Base-by-base conservation (phyloP, 768 basidiomycete species). In the Macrocybe gigantea region DNA sequence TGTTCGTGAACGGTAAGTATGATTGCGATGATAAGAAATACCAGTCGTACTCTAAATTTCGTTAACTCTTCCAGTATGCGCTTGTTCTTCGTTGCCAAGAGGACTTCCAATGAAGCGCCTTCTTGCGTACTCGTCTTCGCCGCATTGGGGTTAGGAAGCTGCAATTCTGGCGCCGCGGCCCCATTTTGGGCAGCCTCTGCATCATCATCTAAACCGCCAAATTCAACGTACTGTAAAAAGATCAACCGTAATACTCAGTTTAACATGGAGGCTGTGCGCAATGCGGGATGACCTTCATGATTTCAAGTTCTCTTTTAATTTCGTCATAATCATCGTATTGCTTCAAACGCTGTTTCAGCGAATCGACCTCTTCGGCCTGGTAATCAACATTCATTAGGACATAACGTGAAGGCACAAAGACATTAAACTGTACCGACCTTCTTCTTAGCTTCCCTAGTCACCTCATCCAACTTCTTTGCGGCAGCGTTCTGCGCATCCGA, bases 291-390 rank as follows among this genome's bases (percentile, higher is more conserved):
- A 90, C 96, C 82, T 99, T 97, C 91, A 98, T 90, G 54, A 99
- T 98, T 60, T 93, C 93, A 30, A 99, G 75, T 63, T 99, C 96
- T 29, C 96, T 85, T 70, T 98, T 98, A 60, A 98, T 83, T 68
- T 98, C 94, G 58, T 98, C 95, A 58, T 99, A 98, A 64, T 99
- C 93, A 11, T 64, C 64, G 51, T 85, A 89, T 53, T 79, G 80
- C 57, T 79, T 82, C 34, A 98, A 68, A 54, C 82, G 83, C 33
- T 70, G 66, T 60, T 78, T 83, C 2, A 94, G 71, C 41, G 74
- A 74, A 11, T 86, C 85, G 5, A 85, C 70, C 65, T 96, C 93
- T 2, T 62, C 62, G 3, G 62, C 66, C 81, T 89, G 48, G n/a
- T 41, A 49, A 53, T 14, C 33, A 8, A 44, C 12, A n/a, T 30